Conservation (phyloP, 2,329 filamentous ascomycete species). For the Fusarium albidum region DNA sequence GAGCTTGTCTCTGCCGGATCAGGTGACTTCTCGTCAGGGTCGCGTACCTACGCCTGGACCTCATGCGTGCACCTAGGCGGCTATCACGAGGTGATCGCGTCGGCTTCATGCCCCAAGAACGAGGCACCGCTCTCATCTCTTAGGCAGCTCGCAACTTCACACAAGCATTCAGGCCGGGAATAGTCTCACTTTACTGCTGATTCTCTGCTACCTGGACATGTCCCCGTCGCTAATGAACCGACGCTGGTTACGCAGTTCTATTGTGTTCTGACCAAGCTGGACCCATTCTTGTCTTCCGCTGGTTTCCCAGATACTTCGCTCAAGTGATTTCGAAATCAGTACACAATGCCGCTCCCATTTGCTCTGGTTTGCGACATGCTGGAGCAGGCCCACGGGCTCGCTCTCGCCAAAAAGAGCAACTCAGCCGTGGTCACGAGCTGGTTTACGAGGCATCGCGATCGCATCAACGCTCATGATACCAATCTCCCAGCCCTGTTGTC, state of each 20-base stretch:
- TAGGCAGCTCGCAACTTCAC: slow-evolving; percentile 2
- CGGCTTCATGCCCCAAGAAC: slow-evolving; percentile 11
- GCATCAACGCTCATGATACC: slow-evolving; percentile 64
- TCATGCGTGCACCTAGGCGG: slow-evolving; percentile 4
- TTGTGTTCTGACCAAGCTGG: neutral
- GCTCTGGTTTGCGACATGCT: slow-evolving; percentile 77
- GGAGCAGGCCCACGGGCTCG: slow-evolving; percentile 66
- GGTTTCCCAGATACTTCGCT: neutral
- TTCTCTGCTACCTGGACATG: slow-evolving; percentile 22
- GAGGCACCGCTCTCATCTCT: slow-evolving; percentile 6
- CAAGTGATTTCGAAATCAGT: slow-evolving; percentile 12
- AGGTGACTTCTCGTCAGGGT: slow-evolving; percentile 45
- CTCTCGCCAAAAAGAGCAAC: slow-evolving; percentile 44
- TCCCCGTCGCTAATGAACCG: neutral
- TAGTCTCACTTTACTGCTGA: slow-evolving; percentile 7
- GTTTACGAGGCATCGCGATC: slow-evolving; percentile 70
- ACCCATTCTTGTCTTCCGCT: neutral
- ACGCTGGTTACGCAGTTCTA: neutral
- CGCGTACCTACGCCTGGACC: slow-evolving; percentile 36
- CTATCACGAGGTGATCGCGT: slow-evolving; percentile 5
- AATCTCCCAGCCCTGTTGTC: slow-evolving; percentile 74
- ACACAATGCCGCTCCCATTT: slow-evolving; percentile 71
- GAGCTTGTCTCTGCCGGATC: slow-evolving; percentile 14
- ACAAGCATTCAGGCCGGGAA: neutral
- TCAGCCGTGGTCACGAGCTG: slow-evolving; percentile 63